These are phyloP conservation scores for Kickxella alabastrina DNA, from an alignment of 192 early-diverging fungal species.

Conservation along the genomic window DNA sequence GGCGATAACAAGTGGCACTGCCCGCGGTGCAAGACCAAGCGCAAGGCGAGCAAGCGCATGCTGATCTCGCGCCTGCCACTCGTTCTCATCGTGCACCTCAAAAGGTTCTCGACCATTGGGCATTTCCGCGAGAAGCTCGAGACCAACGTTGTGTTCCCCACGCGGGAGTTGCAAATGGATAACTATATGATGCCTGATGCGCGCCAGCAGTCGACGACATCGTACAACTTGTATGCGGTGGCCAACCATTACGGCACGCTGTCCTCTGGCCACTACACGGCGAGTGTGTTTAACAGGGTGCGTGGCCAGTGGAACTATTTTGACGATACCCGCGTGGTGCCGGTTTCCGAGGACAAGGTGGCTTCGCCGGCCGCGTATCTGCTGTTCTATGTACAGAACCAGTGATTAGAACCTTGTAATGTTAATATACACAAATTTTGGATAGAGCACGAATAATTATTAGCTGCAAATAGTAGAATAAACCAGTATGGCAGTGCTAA, in stretches of 20 bases:
- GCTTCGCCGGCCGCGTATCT: constrained; percentile 43
- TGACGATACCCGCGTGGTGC: constrained; percentile 72
- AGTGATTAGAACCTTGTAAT: not conserved
- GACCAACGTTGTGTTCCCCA: constrained; percentile 80
- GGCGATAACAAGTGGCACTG: constrained; percentile 92
- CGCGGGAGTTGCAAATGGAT: constrained; percentile 59
- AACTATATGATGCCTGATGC: constrained; percentile 46
- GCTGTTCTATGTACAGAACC: constrained; percentile 40
- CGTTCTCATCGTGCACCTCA: constrained; percentile 90
- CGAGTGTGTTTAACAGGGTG: constrained; percentile 61
- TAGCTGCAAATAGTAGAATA: too few relatives aligned
- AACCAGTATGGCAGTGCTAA: too few relatives aligned
- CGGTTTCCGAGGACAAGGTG: constrained; percentile 32
- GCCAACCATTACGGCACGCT: constrained; percentile 77
- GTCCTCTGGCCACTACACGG: constrained; percentile 76
- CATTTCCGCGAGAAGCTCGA: constrained; percentile 93
- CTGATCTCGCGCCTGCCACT: constrained; percentile 77
- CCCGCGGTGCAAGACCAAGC: constrained; percentile 70
- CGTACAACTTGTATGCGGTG: constrained; percentile 79
- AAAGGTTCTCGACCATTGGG: constrained; percentile 88
- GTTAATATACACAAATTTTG: too few relatives aligned
- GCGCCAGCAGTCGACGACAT: constrained; percentile 8
- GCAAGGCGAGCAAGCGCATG: constrained; percentile 75
- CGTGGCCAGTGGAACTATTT: constrained; percentile 76
- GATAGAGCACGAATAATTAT: too few relatives aligned